These are phyloP conservation scores for Verticillium alfalfae DNA, from an alignment of 2,329 filamentous ascomycete species.

Conservation along the genomic window DNA sequence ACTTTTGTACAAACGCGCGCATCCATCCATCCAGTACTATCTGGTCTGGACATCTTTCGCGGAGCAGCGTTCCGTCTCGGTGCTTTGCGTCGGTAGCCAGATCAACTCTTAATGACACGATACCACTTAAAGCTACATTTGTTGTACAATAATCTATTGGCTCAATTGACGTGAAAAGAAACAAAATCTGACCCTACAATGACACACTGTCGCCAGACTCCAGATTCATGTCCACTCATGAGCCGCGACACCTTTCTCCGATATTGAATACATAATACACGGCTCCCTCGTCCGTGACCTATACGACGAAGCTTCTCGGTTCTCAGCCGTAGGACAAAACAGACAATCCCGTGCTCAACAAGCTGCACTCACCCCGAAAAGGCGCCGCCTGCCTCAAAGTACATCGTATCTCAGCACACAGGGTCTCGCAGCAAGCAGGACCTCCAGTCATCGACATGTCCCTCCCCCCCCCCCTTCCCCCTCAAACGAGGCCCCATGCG, in stretches of 20 bases:
- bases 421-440: too few species aligned
- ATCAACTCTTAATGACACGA: slow-evolving; percentile 1
- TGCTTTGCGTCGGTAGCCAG: background rate
- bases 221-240: background rate
- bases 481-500: background rate
- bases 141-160: too few species aligned
- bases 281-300: too few species aligned
- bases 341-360: too few species aligned
- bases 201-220: background rate
- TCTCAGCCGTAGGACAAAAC: too few species aligned
- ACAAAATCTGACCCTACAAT: background rate
- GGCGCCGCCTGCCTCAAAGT: too few species aligned
- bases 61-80: background rate
- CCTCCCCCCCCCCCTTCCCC: background rate
- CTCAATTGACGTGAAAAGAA: background rate
- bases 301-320: too few species aligned
- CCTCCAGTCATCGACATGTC: too few species aligned
- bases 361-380: too few species aligned
- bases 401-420: too few species aligned
- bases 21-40: background rate
- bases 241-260: too few species aligned
- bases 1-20: background rate
- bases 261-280: too few species aligned
- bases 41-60: background rate
- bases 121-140: background rate